Conservation (phyloP, 352 stramenopile species). For the Pythium insidiosum region DNA sequence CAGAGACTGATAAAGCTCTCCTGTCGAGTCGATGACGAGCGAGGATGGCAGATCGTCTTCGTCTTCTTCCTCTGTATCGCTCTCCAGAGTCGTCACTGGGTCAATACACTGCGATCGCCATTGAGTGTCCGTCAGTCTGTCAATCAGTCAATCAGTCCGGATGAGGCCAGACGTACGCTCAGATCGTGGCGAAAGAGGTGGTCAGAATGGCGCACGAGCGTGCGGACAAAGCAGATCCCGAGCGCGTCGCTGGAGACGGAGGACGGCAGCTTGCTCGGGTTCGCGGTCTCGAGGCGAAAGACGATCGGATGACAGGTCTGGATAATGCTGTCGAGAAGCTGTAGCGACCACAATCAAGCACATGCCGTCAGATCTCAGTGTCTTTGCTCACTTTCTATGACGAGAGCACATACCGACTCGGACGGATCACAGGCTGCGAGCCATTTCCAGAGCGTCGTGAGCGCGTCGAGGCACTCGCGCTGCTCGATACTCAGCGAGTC, state of each 20-base stretch:
- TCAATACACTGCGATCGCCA: slow-evolving; percentile 15
- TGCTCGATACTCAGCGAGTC: slow-evolving; percentile 61
- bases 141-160: too few relatives aligned
- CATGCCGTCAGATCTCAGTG: too few relatives aligned
- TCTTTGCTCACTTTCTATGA: too few relatives aligned
- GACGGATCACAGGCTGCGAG: slow-evolving; percentile 25
- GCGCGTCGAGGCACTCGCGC: slow-evolving; percentile 61
- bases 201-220: slow-evolving; percentile 42
- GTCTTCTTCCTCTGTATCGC: slow-evolving; percentile 56
- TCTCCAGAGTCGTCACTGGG: slow-evolving; percentile 27
- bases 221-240: slow-evolving; percentile 52
- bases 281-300: slow-evolving; percentile 22
- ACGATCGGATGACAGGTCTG: slow-evolving; percentile 21
- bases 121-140: too few relatives aligned
- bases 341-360: neutral
- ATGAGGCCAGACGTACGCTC: slow-evolving; percentile 28
- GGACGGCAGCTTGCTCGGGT: neutral
- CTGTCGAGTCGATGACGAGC: too few relatives aligned
- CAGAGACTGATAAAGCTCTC: too few relatives aligned
- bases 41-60: slow-evolving; percentile 12
- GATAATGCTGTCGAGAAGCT: slow-evolving; percentile 36
- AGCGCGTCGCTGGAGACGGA: slow-evolving; percentile 9
- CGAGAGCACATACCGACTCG: slow-evolving; percentile 28
- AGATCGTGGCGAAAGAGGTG: slow-evolving; percentile 66
- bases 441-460: slow-evolving; percentile 46